Conservation (phyloP, 176 grass and related monocot species). For the Paspalum vaginatum region DNA sequence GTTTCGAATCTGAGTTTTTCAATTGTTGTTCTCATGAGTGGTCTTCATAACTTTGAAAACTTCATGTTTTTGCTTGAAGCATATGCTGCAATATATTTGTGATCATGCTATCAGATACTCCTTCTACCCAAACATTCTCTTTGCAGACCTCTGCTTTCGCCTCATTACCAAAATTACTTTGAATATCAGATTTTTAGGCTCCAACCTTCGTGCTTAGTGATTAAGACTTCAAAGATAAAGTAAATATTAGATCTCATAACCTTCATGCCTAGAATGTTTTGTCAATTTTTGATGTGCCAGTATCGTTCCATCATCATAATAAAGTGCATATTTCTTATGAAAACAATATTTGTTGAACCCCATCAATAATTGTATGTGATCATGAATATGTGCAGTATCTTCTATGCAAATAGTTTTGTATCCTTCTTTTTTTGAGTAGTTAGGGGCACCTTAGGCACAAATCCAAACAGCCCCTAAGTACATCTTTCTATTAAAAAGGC, state of each 20-base stretch:
- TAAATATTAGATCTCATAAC: background rate
- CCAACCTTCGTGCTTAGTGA: background rate
- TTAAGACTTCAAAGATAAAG: background rate
- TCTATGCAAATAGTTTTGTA: background rate
- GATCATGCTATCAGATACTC: background rate
- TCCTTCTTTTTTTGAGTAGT: slow-evolving; percentile 9
- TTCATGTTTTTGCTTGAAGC: background rate
- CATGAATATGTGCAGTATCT: slow-evolving; percentile 8
- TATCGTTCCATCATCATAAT: slow-evolving; percentile 6
- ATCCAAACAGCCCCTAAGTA: too few relatives aligned
- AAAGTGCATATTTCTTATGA: background rate
- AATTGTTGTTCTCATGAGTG: background rate
- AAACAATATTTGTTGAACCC: slow-evolving; percentile 2
- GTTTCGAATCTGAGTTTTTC: background rate
- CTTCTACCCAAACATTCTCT: background rate
- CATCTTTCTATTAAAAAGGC: background rate
- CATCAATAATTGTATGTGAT: slow-evolving; percentile 4
- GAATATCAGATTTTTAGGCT: background rate
- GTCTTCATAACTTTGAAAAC: background rate
- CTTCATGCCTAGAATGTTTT: background rate
- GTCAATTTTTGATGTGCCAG: background rate
- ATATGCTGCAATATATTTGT: background rate
- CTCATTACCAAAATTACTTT: slow-evolving; percentile 1
- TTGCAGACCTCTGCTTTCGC: background rate
- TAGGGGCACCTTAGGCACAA: too few relatives aligned